Evolutionary conservation across 2,329 filamentous ascomycete species (phyloP), one percentile per base, ranked within the genome.

Genomic region (Nemania sp.): DNA sequence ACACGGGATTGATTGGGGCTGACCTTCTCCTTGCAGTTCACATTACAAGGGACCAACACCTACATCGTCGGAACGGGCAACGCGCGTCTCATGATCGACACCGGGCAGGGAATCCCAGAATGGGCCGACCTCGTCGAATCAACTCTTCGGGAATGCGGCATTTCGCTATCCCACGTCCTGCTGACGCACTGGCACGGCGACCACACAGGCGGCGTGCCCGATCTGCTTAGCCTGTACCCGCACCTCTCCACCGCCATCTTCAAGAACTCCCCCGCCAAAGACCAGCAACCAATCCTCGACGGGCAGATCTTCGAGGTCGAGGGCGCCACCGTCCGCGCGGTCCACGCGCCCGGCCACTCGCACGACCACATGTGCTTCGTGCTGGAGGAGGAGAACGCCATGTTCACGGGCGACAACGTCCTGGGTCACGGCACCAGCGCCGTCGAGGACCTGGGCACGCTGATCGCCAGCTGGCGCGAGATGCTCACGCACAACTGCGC

Each of bases 131-230:
- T 77, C 5, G 68, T 83, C 13, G 45, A 63, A 0, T 61, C 60
- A 1, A 75, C 70, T 0, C 71, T 83, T 1, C 32, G 57, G 1
- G 56, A 70, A 2, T 39, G 46, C 0, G 50, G 60, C 1, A 69
- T 79, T 43, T 54, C 59, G 0, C 55, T 84, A 0, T 78, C 77
- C 0, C 76, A 80, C n/a, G 86, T 87, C 0, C 80, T 98, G 13
- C 80, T 98, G 40, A 94, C 92, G 0, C 94, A 98, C 75, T 96
- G 92, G 91, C 94, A 98, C 71, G 83, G 79, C 39, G 94, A 98
- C 72, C 94, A 98, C 72, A 84, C 88, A 3, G 85, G 87, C 13
- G 94, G 94, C 5, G 83, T 97, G 13, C 73, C 78, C 1, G 87
- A 95, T 68, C 79, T 97, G 0, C 77, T 87, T 11, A 29, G 25